Conservation (phyloP, 805 yeast species). For the Sugiyamaella marilandica region DNA sequence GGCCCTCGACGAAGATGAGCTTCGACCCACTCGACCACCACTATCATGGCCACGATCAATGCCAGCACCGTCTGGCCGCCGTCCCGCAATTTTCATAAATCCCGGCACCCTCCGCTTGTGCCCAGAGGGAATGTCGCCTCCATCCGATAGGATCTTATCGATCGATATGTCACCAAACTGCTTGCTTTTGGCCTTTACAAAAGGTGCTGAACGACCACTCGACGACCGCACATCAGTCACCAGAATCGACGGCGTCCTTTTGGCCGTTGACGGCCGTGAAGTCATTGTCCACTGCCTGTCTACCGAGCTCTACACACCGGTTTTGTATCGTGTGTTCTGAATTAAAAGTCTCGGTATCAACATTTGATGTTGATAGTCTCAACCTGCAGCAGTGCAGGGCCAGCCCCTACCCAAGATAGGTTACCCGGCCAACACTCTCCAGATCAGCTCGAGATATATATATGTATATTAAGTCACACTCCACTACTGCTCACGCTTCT, state of each 20-base stretch:
- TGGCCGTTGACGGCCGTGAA: slow-evolving; percentile 52
- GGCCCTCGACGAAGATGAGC: neutral
- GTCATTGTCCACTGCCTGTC: neutral
- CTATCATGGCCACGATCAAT: neutral
- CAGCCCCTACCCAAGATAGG: neutral
- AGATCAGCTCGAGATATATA: too few species aligned
- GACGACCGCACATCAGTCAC: slow-evolving; percentile 80
- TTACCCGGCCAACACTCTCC: neutral
- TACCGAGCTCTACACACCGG: too few species aligned
- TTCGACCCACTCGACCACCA: neutral
- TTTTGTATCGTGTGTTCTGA: too few species aligned
- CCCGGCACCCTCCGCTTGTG: slow-evolving; percentile 43
- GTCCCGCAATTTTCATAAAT: slow-evolving; percentile 1
- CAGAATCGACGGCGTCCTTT: slow-evolving; percentile 86
- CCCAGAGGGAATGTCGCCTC: slow-evolving; percentile 86
- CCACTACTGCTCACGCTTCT: too few species aligned
- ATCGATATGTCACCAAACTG: slow-evolving; percentile 72
- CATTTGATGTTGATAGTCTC: neutral
- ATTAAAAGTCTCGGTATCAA: neutral
- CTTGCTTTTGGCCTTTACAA: slow-evolving; percentile 41
- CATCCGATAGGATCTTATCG: slow-evolving; percentile 68
- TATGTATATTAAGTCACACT: too few species aligned
- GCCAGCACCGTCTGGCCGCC: slow-evolving; percentile 1
- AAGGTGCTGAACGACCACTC: slow-evolving; percentile 36
- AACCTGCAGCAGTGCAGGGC: neutral